A percentile compares a stretch with the other conserved stretches of the same genome.
Evolutionary conservation across 2,329 filamentous ascomycete genomes (phyloP).

Genomic region (Aspergillus thermomutatus): DNA sequence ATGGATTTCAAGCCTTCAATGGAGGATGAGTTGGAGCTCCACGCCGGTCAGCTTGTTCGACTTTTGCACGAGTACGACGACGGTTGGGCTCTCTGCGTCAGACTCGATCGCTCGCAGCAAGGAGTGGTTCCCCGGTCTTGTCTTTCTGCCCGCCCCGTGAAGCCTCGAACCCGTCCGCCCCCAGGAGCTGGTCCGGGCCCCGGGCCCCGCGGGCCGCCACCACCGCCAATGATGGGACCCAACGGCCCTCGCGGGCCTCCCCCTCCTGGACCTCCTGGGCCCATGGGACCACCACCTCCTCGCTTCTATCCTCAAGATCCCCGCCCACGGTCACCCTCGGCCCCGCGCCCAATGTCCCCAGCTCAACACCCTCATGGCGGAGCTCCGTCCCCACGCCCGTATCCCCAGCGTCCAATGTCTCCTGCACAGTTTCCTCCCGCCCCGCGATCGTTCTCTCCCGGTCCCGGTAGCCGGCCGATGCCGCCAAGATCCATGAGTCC

Average conservation of each 20-base stretch:
- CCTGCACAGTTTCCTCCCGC: constrained; percentile 36
- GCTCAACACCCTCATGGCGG: constrained; percentile 22
- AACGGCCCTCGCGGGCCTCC: constrained; percentile 21
- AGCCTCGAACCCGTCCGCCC: constrained; percentile 62
- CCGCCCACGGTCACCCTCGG: constrained; percentile 12
- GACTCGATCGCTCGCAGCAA: constrained; percentile 84
- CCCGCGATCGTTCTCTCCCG: constrained; percentile 34
- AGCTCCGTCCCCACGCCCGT: constrained; percentile 24
- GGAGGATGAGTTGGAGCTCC: constrained; percentile 83
- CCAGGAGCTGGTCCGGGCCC: constrained; percentile 29
- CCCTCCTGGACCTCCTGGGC: constrained; percentile 19
- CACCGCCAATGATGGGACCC: constrained; percentile 26
- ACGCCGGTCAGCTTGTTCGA: constrained; percentile 77
- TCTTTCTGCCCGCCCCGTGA: constrained; percentile 85
- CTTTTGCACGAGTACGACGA: constrained; percentile 96
- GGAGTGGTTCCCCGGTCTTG: constrained; percentile 93
- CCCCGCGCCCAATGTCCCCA: constrained; percentile 27
- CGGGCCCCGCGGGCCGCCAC: constrained; percentile 30
- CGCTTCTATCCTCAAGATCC: constrained; percentile 33
- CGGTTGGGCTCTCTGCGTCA: constrained; percentile 93
- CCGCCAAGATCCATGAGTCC: constrained; percentile 39
- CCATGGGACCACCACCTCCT: constrained; percentile 25
- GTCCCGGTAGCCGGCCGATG: constrained; percentile 19
- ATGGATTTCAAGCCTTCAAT: constrained; percentile 91
- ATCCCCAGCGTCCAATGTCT: constrained; percentile 29